Percentiles rank a stretch among this genome's conserved stretches.
Conservation (phyloP, 2,329 filamentous ascomycete species). For the Penicillium thymicola region DNA sequence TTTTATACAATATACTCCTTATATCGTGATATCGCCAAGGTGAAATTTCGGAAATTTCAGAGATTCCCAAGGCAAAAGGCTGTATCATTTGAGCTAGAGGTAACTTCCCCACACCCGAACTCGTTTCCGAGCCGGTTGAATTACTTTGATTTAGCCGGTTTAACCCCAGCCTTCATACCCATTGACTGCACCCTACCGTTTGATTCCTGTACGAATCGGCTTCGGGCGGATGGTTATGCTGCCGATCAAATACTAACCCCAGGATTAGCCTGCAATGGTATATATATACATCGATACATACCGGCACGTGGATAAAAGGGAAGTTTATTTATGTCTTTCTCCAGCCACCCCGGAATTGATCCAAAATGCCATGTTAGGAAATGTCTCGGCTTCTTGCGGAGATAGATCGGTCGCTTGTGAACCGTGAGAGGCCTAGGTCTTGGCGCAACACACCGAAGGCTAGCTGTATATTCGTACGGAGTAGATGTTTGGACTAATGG, state of each 20-base stretch:
- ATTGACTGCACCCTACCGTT: background rate
- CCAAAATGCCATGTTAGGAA: background rate
- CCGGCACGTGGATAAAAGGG: background rate
- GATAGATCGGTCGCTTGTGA: background rate
- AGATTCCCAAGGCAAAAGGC: background rate
- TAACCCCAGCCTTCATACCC: background rate
- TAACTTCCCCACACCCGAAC: background rate
- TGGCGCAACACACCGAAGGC: background rate
- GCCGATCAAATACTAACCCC: background rate
- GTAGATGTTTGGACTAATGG: background rate
- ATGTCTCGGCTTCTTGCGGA: conserved; percentile 3
- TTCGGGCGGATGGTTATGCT: background rate
- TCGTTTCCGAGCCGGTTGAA: background rate
- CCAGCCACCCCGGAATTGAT: background rate
- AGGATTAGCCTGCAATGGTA: background rate
- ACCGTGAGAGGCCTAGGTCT: no score
- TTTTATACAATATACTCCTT: background rate
- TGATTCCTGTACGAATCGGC: background rate
- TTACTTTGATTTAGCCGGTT: conserved; percentile 2
- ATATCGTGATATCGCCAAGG: background rate
- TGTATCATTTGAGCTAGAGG: background rate
- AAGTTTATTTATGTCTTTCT: background rate
- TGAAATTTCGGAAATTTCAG: background rate
- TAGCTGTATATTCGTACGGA: background rate
- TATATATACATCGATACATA: background rate